These are phyloP conservation scores for Cladophialophora bantiana DNA, from an alignment of 2,329 filamentous ascomycete genomes.

Conservation along the genomic window DNA sequence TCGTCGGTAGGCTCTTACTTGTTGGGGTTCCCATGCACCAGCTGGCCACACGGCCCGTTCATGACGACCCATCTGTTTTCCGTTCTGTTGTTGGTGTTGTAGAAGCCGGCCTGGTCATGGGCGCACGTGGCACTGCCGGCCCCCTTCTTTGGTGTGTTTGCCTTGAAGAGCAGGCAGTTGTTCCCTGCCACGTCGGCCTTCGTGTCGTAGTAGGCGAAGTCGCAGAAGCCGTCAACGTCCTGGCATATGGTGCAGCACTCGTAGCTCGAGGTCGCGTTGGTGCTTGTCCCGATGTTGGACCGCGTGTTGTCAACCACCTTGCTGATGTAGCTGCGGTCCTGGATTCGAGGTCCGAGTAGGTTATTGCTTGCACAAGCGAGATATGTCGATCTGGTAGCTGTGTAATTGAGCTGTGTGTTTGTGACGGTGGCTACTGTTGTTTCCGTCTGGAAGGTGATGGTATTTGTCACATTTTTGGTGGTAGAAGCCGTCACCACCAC, in stretches of 20 bases:
- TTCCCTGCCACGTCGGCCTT: neutral
- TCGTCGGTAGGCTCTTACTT: no score
- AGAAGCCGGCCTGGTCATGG: slow-evolving; percentile 6
- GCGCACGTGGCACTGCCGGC: neutral
- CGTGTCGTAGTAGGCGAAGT: slow-evolving; percentile 17
- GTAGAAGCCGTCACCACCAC: neutral
- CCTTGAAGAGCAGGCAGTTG: neutral
- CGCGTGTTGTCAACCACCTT: slow-evolving; percentile 1
- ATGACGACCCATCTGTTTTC: slow-evolving; percentile 6
- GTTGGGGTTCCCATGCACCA: slow-evolving; percentile 8
- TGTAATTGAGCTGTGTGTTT: neutral
- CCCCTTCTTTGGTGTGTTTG: neutral
- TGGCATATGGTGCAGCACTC: slow-evolving; percentile 17
- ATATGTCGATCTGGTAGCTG: neutral
- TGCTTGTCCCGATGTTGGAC: neutral
- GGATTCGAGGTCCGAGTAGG: slow-evolving; percentile 9
- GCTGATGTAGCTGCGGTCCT: slow-evolving; percentile 15
- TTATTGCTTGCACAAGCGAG: slow-evolving; percentile 16
- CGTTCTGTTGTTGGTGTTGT: neutral
- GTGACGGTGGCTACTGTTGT: neutral
- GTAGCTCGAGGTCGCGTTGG: slow-evolving; percentile 16
- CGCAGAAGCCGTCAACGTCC: slow-evolving; percentile 7
- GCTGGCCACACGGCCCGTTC: slow-evolving; percentile 14
- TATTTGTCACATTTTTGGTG: neutral
- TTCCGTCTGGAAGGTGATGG: neutral